Evolutionary conservation across 306 rosid genomes (phyloP).

Genomic region (Malus asiatica): DNA sequence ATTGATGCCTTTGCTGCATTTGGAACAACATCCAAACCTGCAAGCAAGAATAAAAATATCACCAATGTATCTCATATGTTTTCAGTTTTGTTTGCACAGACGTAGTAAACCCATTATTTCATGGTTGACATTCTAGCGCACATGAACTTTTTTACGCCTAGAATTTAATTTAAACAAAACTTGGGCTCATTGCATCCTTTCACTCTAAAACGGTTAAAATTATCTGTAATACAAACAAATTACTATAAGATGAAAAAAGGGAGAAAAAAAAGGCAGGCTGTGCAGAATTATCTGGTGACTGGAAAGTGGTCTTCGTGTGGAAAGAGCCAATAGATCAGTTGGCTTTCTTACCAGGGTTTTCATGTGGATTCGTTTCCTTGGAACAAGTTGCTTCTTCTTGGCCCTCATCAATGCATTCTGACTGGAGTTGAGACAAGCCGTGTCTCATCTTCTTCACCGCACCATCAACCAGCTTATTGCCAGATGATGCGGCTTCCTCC

Average conservation of each 20-base stretch:
- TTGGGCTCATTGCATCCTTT: neutral
- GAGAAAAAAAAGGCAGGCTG: neutral
- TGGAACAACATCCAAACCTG: slow-evolving; percentile 28
- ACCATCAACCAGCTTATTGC: slow-evolving; percentile 28
- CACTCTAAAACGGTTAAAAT: neutral
- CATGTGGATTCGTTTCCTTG: slow-evolving; percentile 22
- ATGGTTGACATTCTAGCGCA: neutral
- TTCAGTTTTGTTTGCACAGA: neutral
- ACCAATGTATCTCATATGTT: neutral
- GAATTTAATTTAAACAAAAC: neutral
- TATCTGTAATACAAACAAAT: neutral
- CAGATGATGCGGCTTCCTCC: slow-evolving; percentile 34
- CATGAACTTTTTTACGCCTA: neutral
- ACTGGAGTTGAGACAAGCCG: neutral
- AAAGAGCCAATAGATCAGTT: slow-evolving; percentile 16
- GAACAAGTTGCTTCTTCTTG: slow-evolving; percentile 35
- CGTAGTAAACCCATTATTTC: neutral
- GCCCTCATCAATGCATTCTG: slow-evolving; percentile 10
- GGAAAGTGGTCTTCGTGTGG: neutral
- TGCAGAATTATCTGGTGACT: neutral
- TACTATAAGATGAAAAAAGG: neutral
- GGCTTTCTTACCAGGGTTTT: slow-evolving; percentile 37
- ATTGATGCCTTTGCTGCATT: slow-evolving; percentile 38
- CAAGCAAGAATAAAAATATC: slow-evolving; percentile 15
- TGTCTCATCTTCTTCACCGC: slow-evolving; percentile 50